A percentile compares a stretch with the other conserved stretches of the same genome.
phyloP scores from a whole-genome alignment of 805 yeast species.

The Schizosaccharomyces cryophilus region DNA sequence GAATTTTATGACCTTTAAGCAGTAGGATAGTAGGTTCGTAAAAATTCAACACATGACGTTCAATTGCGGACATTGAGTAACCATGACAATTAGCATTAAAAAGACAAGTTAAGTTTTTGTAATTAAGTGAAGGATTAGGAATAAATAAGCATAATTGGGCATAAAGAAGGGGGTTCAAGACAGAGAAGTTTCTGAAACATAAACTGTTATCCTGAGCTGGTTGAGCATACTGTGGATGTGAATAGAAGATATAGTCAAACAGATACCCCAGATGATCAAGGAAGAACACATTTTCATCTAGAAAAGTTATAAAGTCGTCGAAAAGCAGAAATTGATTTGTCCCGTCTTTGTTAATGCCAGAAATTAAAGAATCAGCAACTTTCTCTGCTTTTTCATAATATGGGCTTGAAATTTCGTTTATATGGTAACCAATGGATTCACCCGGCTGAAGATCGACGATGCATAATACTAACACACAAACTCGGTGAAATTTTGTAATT shows the following conservation, averaged over 20 bases:
- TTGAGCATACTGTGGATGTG: neutral
- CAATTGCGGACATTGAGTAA: neutral
- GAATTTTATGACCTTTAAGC: neutral
- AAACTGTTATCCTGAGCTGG: neutral
- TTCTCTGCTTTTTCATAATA: neutral
- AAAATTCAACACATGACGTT: neutral
- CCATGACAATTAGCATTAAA: neutral
- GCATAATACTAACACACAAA: neutral
- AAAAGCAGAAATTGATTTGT: neutral
- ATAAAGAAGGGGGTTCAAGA: neutral
- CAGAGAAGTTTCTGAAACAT: neutral
- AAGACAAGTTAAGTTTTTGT: neutral
- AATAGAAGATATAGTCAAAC: neutral
- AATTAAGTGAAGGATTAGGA: neutral
- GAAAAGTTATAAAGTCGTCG: neutral
- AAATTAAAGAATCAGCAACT: neutral
- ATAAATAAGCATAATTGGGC: neutral
- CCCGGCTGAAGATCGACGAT: neutral
- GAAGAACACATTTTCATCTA: neutral
- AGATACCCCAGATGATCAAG: neutral
- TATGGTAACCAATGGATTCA: neutral
- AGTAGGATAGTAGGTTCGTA: neutral
- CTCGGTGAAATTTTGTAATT: neutral
- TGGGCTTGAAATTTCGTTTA: neutral
- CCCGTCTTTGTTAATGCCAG: neutral